Evolutionary conservation across 2,329 filamentous ascomycete species (phyloP), one percentile per base, ranked within the genome.

Genomic region (Lachnellula hyalina): DNA sequence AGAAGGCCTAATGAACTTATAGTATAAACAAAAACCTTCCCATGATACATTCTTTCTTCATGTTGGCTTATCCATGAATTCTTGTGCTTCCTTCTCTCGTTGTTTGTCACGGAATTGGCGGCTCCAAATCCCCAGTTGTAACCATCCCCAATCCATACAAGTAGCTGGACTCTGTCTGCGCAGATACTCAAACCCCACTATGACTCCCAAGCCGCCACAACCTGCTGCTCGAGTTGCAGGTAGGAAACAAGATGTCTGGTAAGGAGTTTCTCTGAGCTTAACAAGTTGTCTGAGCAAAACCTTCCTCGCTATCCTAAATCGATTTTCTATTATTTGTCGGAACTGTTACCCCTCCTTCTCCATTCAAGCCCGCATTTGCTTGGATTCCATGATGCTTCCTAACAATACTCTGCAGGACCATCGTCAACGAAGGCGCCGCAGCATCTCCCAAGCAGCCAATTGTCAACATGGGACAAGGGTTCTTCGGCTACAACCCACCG

Each of bases 401-500:
- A 38, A 62, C 14, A 59, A 32, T 1, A 48, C 42, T 21, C 41
- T 54, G 38, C 51, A 84, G 82, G 82, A 78, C 81, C 61, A 85
- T 86, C 71, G 74, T 86, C 72, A 86, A 86, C 61, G 83, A 86
- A 70, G 83, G 80, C 11, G 83, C 83, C 3, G 79, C 80, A 7
- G 80, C 81, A 32, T 84, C 82, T 25, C 81, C 82, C 17, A 80
- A 77, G 56, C 81, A 84, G 68, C 82, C 83, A 55, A 84, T 86
- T 60, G 77, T 85, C 57, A 86, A 86, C 61, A 77, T 85, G 75
- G 82, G 82, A 28, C 81, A 84, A 68, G 82, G 82, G 52, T 90
- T 90, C 78, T 92, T 90, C 64, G 93, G 93, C 55, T 97, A 97
- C 73, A 97, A 97, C 69, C 93, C 93, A 54, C 93, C 93, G 7